These are phyloP conservation scores for Leccinum pachyderme DNA, from an alignment of 1,284 basidiomycete genomes.

Conservation along the genomic window DNA sequence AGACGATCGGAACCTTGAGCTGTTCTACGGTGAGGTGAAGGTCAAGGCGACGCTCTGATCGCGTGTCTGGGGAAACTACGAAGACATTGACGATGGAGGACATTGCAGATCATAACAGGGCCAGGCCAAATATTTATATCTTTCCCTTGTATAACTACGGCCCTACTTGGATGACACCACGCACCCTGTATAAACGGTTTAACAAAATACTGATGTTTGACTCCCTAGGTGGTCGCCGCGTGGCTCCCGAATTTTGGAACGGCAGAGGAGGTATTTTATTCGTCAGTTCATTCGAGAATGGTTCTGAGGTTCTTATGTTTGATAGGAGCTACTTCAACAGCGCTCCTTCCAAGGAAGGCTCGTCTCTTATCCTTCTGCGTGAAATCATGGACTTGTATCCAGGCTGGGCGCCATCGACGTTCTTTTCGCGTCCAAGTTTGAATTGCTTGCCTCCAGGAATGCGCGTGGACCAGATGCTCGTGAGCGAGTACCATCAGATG, in stretches of 20 bases:
- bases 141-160: too few relatives aligned
- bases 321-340: conserved; percentile 77
- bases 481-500: conserved; percentile 77
- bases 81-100: conserved; percentile 65
- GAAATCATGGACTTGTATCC: not conserved
- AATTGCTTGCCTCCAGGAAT: conserved; percentile 57
- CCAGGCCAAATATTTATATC: too few relatives aligned
- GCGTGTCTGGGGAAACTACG: conserved; percentile 83
- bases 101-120: conserved; percentile 26
- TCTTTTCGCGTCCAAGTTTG: conserved; percentile 55
- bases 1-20: conserved; percentile 64
- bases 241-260: too few relatives aligned
- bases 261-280: too few relatives aligned
- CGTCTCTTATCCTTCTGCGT: conserved; percentile 15
- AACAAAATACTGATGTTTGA: too few relatives aligned
- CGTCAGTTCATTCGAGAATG: too few relatives aligned
- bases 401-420: conserved; percentile 95
- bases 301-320: too few relatives aligned
- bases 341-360: conserved; percentile 94
- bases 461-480: conserved; percentile 67
- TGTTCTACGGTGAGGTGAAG: conserved; percentile 68
- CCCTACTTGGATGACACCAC: too few relatives aligned
- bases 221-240: too few relatives aligned
- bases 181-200: too few relatives aligned
- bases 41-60: conserved; percentile 82